Conservation (phyloP, 2,329 filamentous ascomycete genomes). For the Sarocladium oryzae region DNA sequence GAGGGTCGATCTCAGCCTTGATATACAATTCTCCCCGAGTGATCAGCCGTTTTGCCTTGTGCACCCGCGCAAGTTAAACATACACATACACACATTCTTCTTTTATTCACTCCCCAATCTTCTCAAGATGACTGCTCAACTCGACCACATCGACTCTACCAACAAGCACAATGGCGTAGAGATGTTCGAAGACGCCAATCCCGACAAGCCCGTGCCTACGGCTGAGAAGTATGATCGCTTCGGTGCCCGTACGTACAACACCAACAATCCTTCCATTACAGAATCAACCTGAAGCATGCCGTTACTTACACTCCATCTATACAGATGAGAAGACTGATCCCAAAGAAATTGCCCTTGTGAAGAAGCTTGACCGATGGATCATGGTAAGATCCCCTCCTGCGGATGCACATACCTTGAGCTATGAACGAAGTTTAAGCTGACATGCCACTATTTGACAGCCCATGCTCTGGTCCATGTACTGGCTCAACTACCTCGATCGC, state of each 20-base stretch:
- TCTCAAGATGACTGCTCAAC: background rate
- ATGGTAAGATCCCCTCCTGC: constrained; percentile 20
- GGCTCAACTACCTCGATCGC: constrained; percentile 38
- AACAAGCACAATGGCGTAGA: background rate
- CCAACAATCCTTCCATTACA: no score
- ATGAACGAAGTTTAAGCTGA: no score
- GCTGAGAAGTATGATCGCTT: constrained; percentile 7
- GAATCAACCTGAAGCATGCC: background rate
- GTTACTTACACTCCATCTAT: background rate
- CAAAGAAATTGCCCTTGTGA: constrained; percentile 30
- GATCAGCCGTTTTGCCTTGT: no score
- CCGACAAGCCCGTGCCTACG: constrained; percentile 4
- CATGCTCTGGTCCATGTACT: constrained; percentile 34
- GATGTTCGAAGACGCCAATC: constrained; percentile 5
- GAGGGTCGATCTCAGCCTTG: background rate
- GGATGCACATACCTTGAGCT: no score
- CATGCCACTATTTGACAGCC: constrained; percentile 17
- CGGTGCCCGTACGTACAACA: constrained; percentile 1
- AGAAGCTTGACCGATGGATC: constrained; percentile 31
- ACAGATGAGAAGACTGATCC: constrained; percentile 30
- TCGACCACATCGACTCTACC: background rate
- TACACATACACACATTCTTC: no score
- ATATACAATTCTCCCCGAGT: background rate
- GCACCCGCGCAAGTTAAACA: no score
- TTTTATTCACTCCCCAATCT: background rate